Evolutionary conservation across 2,329 filamentous ascomycete species (phyloP).

Genomic region (Lasiodiplodia hormozganensis): DNA sequence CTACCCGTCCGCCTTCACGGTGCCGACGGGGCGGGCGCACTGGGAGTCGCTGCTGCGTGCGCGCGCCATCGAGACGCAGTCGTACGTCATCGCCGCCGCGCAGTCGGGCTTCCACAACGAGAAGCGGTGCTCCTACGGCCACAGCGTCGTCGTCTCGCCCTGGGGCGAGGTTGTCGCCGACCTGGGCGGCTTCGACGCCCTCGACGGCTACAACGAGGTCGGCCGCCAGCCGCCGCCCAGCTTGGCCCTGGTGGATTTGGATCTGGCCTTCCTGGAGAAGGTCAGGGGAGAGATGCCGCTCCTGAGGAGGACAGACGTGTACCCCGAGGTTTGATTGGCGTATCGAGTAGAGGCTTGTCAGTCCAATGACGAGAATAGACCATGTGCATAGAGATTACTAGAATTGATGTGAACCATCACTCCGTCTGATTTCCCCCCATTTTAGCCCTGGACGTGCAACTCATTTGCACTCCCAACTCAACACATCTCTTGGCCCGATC

Average conservation of each 20-base stretch:
- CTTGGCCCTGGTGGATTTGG: slow-evolving; percentile 59
- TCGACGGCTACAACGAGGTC: slow-evolving; percentile 43
- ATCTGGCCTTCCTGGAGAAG: slow-evolving; percentile 63
- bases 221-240: slow-evolving; percentile 43
- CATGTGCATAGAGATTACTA: too few relatives aligned
- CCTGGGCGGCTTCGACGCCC: slow-evolving; percentile 61
- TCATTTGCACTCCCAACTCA: slow-evolving; percentile 43
- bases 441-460: too few relatives aligned
- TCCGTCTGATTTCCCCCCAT: neutral
- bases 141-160: slow-evolving; percentile 83
- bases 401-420: neutral
- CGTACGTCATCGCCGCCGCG: slow-evolving; percentile 85
- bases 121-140: slow-evolving; percentile 82
- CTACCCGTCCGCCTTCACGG: slow-evolving; percentile 90
- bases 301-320: slow-evolving; percentile 59
- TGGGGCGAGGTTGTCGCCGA: slow-evolving; percentile 80
- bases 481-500: slow-evolving; percentile 40
- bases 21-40: slow-evolving; percentile 83
- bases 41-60: slow-evolving; percentile 83
- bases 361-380: too few relatives aligned
- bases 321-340: slow-evolving; percentile 34
- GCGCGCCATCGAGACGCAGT: slow-evolving; percentile 87
- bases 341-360: too few relatives aligned
- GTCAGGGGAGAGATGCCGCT: slow-evolving; percentile 65
- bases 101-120: slow-evolving; percentile 77